Conservation (phyloP, 1,139 yeast species). For the Suhomyces yuchorum region DNA sequence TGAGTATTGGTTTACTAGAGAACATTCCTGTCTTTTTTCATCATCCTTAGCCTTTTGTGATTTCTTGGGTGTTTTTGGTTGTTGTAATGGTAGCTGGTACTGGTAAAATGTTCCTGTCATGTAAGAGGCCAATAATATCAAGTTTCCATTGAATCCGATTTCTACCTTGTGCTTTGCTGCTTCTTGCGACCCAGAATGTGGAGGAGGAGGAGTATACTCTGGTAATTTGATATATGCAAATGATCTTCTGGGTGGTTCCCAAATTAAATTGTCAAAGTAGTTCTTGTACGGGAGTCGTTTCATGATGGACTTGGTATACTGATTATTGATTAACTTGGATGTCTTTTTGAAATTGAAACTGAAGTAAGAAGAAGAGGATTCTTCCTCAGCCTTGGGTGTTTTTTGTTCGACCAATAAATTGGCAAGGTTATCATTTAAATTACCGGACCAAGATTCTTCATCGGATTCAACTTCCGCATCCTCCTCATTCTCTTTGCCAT, state of each 20-base stretch:
- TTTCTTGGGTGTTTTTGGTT: not conserved
- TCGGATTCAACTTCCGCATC: conserved; percentile 11
- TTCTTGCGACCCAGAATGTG: conserved; percentile 11
- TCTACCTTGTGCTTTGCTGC: conserved; percentile 27
- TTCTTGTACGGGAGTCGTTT: conserved; percentile 46
- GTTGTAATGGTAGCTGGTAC: conserved; percentile 34
- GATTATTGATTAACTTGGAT: conserved; percentile 32
- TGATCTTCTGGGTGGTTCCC: conserved; percentile 50
- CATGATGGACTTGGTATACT: conserved; percentile 41
- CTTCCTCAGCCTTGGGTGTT: conserved; percentile 19
- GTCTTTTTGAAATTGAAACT: conserved; percentile 24
- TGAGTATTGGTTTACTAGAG: conserved; percentile 28
- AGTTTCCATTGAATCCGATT: conserved; percentile 40
- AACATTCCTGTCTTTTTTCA: conserved; percentile 35
- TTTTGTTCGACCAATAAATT: conserved; percentile 37
- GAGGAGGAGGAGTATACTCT: conserved; percentile 27
- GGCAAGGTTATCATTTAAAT: conserved; percentile 48
- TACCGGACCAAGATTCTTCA: conserved; percentile 29
- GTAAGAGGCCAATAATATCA: conserved; percentile 43
- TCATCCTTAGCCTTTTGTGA: conserved; percentile 13
- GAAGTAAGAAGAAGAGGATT: conserved; percentile 21
- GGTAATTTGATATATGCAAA: conserved; percentile 47
- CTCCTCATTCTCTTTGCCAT: conserved; percentile 8
- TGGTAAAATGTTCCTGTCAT: conserved; percentile 44
- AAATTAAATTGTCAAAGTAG: conserved; percentile 44